Base-by-base conservation (phyloP, 805 yeast species). In the Candida manassasensis region DNA sequence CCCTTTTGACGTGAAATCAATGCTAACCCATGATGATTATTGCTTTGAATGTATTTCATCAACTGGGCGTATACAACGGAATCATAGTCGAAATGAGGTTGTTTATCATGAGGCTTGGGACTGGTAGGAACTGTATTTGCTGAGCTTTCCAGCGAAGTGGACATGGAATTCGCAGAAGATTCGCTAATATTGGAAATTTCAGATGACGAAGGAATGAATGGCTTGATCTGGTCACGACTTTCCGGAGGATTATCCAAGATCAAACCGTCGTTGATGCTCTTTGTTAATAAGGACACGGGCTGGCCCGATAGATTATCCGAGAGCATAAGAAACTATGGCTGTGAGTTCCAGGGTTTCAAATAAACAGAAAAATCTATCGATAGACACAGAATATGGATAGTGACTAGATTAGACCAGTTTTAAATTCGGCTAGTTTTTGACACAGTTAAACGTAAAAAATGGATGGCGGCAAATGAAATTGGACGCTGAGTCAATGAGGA, bases 1-100 rank as follows among this genome's bases (percentile, higher is more conserved):
- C 97, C 97, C 38, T 78, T 67, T 45, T 81, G 88, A 43, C 96
- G 71, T 4, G 95, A 90, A 5, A 89, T 58, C 44, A 77, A 65
- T 1, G 97, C 94, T 31, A 89, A 59, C 0, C 88, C 85, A 32
- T 80, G 78, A 38, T 80, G 80, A 50, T 89, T 84, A 38, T 75
- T 75, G 12, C 69, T 66, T 32, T 61, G 63, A 4, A 88, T 56
- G 47, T 77, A 78, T 28, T 67, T 61, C 28, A 75, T 68, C 43
- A 85, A 77, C 16, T 78, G 62, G 16, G 68, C 67, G 29, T 80
- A 68, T 12, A 79, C 53, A 29, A 72, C 76, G 34, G 52, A 48
- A 39, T 67, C 71, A 42, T 63, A 67, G 33, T 52, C 52, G 44
- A 67, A 67, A 8, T 50, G 43, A 4, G 49, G 52, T 18, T 15